phyloP scores from a whole-genome alignment of 345 rosid genomes.

The Ceriops decandra region DNA sequence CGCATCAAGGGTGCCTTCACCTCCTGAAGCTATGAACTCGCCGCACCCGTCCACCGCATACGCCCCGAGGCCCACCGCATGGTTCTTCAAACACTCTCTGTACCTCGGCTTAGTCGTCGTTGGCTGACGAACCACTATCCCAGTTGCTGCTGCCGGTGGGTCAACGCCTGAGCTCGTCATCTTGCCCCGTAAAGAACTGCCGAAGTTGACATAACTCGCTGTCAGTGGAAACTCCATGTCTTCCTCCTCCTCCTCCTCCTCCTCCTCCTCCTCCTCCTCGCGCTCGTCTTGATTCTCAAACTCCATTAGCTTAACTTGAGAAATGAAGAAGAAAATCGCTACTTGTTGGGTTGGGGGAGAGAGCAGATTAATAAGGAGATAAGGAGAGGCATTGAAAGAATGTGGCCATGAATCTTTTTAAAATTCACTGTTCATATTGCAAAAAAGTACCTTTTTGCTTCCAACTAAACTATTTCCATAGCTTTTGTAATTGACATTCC shows the following conservation, averaged over 20 bases:
- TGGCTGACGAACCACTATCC: not conserved
- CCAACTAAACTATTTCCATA: slow-evolving; percentile 11
- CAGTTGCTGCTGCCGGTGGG: not conserved
- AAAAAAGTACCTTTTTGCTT: not conserved
- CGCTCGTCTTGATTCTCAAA: slow-evolving; percentile 58
- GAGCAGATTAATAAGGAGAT: slow-evolving; percentile 10
- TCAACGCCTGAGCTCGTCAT: slow-evolving; percentile 23
- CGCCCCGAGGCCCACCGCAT: slow-evolving; percentile 27
- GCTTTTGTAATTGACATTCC: not conserved
- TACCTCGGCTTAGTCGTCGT: slow-evolving; percentile 11
- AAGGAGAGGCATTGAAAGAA: slow-evolving; percentile 27
- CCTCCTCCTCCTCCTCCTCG: slow-evolving; percentile 23
- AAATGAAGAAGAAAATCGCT: not conserved
- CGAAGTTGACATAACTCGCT: slow-evolving; percentile 41
- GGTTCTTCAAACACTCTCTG: slow-evolving; percentile 27
- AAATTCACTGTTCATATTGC: too few species aligned
- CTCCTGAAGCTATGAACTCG: slow-evolving; percentile 20
- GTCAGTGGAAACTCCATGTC: slow-evolving; percentile 4
- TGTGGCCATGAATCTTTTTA: slow-evolving; percentile 35
- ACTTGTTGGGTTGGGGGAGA: too few species aligned
- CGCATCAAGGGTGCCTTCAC: slow-evolving; percentile 23
- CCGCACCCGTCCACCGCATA: slow-evolving; percentile 29
- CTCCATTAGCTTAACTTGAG: slow-evolving; percentile 29
- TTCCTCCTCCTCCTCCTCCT: slow-evolving; percentile 46
- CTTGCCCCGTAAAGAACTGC: slow-evolving; percentile 30